Conservation (phyloP, 2,329 filamentous ascomycete species). For the Penicillium aurantiogriseum region DNA sequence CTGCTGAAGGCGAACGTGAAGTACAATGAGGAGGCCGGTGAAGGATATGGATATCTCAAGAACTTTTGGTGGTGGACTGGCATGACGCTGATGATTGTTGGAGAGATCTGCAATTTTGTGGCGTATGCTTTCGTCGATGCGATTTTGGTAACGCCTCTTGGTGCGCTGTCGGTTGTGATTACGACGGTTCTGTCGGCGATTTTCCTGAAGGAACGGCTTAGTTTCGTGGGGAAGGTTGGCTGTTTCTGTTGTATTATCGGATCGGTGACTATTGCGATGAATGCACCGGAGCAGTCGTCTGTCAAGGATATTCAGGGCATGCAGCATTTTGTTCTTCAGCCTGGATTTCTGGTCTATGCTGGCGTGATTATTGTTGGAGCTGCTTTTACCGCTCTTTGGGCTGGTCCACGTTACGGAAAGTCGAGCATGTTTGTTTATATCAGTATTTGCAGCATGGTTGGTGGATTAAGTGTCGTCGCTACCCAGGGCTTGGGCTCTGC, state of each 20-base stretch:
- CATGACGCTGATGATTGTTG: slow-evolving; percentile 95
- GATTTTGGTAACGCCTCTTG: slow-evolving; percentile 88
- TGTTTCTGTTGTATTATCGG: slow-evolving; percentile 95
- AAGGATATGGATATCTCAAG: slow-evolving; percentile 96
- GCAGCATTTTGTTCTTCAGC: slow-evolving; percentile 80
- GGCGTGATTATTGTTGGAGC: slow-evolving; percentile 78
- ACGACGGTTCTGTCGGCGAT: slow-evolving; percentile 88
- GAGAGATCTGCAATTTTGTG: slow-evolving; percentile 95
- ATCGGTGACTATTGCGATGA: slow-evolving; percentile 89
- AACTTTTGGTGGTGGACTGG: slow-evolving; percentile 93
- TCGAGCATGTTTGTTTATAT: slow-evolving; percentile 98
- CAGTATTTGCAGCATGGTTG: slow-evolving; percentile 91
- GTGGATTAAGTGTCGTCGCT: slow-evolving; percentile 88
- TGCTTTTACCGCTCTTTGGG: slow-evolving; percentile 71
- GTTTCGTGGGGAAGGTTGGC: slow-evolving; percentile 91
- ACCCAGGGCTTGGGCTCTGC: slow-evolving; percentile 91
- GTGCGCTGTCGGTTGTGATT: slow-evolving; percentile 87
- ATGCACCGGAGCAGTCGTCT: slow-evolving; percentile 81
- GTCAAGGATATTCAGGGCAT: slow-evolving; percentile 88
- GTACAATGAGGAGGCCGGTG: slow-evolving; percentile 91
- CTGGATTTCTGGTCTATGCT: slow-evolving; percentile 81
- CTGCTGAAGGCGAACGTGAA: slow-evolving; percentile 90
- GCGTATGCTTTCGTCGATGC: slow-evolving; percentile 97
- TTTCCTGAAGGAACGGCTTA: slow-evolving; percentile 91
- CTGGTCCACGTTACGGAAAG: slow-evolving; percentile 84